A percentile compares a stretch with the other conserved stretches of the same genome.
Evolutionary conservation across 2,329 filamentous ascomycete species (phyloP).

Genomic region (Pestalotiopsis sp.): DNA sequence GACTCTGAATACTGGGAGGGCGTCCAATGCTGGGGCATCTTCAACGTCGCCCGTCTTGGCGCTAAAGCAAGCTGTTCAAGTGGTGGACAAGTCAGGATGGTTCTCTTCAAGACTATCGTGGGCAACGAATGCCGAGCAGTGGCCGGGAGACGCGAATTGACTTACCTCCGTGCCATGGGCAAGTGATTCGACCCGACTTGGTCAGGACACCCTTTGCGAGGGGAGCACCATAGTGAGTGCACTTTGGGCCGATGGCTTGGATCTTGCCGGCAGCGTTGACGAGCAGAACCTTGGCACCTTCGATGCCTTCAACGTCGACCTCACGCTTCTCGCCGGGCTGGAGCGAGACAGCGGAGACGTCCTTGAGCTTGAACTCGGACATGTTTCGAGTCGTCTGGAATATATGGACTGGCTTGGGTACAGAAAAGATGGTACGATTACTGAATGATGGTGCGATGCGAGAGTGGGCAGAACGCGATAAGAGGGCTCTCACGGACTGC

Average conservation of each 20-base stretch:
- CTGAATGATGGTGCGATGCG: conserved; percentile 26
- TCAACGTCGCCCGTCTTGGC: conserved; percentile 89
- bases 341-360: conserved; percentile 72
- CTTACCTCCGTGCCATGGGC: conserved; percentile 93
- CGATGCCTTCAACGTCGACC: conserved; percentile 86
- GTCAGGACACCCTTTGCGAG: conserved; percentile 85
- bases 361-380: conserved; percentile 74
- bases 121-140: neutral
- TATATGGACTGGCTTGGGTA: conserved; percentile 20
- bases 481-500: conserved; percentile 4
- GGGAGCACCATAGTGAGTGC: conserved; percentile 91
- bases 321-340: conserved; percentile 84
- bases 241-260: conserved; percentile 81
- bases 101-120: neutral
- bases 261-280: conserved; percentile 77
- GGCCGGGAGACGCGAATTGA: conserved; percentile 10
- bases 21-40: conserved; percentile 87
- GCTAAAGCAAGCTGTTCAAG: conserved; percentile 81
- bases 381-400: conserved; percentile 39
- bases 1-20: conserved; percentile 82
- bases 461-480: neutral
- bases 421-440: conserved; percentile 9
- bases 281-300: conserved; percentile 83
- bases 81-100: conserved; percentile 10
- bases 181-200: conserved; percentile 81